Evolutionary conservation across 805 yeast genomes (phyloP).

Genomic region (Metschnikowia orientalis): DNA sequence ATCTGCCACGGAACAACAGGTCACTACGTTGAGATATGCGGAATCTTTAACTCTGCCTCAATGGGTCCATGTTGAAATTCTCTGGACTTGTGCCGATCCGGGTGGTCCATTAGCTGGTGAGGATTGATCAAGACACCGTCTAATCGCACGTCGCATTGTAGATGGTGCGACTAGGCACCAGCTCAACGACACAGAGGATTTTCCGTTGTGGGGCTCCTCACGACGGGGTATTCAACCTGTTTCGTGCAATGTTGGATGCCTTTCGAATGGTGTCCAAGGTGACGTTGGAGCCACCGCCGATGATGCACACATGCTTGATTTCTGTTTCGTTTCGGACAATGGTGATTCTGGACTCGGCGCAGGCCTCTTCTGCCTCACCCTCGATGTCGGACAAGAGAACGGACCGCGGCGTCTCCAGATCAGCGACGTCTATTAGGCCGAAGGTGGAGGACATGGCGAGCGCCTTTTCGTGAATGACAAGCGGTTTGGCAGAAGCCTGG

Average conservation of each 20-base stretch:
- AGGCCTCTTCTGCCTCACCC: conserved; percentile 77
- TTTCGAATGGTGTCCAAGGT: conserved; percentile 43
- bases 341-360: conserved; percentile 50
- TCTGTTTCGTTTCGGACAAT: conserved; percentile 34
- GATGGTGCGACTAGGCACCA: too few species aligned
- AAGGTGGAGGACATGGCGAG: conserved; percentile 49
- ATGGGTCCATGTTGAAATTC: too few species aligned
- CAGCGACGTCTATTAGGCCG: conserved; percentile 48
- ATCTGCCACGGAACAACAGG: too few species aligned
- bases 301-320: conserved; percentile 42
- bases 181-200: too few species aligned
- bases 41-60: too few species aligned
- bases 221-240: conserved; percentile 40
- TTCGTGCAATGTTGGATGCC: conserved; percentile 45
- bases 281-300: conserved; percentile 47
- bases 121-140: too few species aligned
- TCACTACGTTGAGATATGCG: too few species aligned
- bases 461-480: conserved; percentile 36
- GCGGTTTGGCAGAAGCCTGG: conserved; percentile 22
- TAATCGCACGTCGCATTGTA: too few species aligned
- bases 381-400: conserved; percentile 69
- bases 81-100: too few species aligned
- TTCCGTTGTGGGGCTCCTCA: too few species aligned
- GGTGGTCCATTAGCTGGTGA: too few species aligned
- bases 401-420: conserved; percentile 16